Evolutionary conservation across 2,329 filamentous ascomycete genomes (phyloP).

Genomic region (Phaeosphaeriaceae sp.): DNA sequence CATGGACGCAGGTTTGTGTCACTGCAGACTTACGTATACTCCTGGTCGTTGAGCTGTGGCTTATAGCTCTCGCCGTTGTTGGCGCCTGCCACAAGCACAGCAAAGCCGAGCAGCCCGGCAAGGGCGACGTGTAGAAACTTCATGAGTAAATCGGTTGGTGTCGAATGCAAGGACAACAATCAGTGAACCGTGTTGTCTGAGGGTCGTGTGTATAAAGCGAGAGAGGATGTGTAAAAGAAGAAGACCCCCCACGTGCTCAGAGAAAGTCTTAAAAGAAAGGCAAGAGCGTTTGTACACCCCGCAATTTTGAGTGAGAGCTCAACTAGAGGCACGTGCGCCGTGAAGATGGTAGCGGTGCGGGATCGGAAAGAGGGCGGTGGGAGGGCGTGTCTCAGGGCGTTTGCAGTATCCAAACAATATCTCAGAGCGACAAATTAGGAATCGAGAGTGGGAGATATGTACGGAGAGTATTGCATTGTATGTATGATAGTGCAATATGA

Average conservation of each 20-base stretch:
- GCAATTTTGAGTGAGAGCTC: neutral
- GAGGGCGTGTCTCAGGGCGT: neutral
- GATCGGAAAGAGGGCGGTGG: neutral
- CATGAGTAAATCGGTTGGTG: constrained; percentile 4
- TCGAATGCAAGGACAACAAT: no score
- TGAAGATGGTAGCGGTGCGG: neutral
- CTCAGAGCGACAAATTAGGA: neutral
- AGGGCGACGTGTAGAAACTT: constrained; percentile 12
- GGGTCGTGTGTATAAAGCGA: neutral
- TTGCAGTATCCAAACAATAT: neutral
- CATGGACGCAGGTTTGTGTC: neutral
- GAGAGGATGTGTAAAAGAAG: neutral
- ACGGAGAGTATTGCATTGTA: neutral
- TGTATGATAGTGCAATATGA: neutral
- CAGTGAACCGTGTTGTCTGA: neutral
- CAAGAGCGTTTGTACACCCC: constrained; percentile 4
- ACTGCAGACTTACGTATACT: neutral
- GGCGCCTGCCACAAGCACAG: constrained; percentile 7
- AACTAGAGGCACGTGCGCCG: neutral
- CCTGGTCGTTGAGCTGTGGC: neutral
- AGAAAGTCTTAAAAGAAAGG: neutral
- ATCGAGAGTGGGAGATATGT: neutral
- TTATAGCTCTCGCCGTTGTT: neutral
- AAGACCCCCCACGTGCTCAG: neutral
- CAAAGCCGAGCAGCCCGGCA: constrained; percentile 6